Base-by-base conservation (phyloP, 345 rosid species). In the Odontarrhena argentea region DNA sequence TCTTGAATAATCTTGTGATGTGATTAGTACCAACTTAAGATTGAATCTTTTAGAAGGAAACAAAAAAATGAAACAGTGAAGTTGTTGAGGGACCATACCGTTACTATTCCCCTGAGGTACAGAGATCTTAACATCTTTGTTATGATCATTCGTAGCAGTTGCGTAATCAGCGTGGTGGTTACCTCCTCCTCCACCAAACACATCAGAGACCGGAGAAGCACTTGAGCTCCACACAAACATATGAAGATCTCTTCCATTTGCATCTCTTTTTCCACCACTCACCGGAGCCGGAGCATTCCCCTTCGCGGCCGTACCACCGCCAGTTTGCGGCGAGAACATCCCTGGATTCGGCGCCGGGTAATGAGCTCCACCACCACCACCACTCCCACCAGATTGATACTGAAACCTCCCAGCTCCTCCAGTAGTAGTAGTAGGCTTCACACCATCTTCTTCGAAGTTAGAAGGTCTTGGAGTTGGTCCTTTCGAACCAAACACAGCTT, bases 161-260 rank as follows among this genome's bases (percentile, higher is more conserved):
- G 63, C 15, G 69, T 55, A 62, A 28, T 74, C 78, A 2, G 5
- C 55, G 47, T 68, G 65, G 74, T 74, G 65, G 60, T 61, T 68
- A 1, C 15, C 68, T 42, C 68, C 63, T 32, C 61, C 76, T n/a
- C 82, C 78, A 1, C 96, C 96, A 26, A 87, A 91, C 9, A 91
- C 97, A 36, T 94, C 99, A 0, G 99, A 91, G 2, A 88, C 97
- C 8, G 99, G 99, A 4, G 99, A 94, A 8, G 96, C 91, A 44
- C 91, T 94, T 1, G 96, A 88, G 69, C 99, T 94, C 99, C 99
- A 94, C 8, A 94, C 99, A 65, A 88, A 91, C 97, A 94, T 91
- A 34, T 86, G 99, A 41, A 94, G 89, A 76, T 94, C 99, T 74
- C 71, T 86, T 1, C 86, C 86, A 48, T 83, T 86, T 9, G 44